Base-by-base conservation (phyloP, 805 yeast species). In the Saccharomycopsis synnaedendra region DNA sequence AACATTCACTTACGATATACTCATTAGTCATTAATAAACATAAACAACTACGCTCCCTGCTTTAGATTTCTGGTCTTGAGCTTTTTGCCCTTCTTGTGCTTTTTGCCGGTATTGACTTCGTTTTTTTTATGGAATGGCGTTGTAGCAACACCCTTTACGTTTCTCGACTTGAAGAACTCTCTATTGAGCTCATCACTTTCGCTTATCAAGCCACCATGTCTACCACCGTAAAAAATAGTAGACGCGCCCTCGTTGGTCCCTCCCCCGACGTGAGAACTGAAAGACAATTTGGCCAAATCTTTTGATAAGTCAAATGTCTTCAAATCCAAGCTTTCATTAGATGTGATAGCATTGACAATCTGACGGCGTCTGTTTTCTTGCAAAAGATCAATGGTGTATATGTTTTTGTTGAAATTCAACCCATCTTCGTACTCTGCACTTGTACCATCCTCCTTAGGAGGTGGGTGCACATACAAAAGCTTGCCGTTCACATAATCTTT, bases 401-500 rank as follows among this genome's bases (percentile, higher is more conserved):
- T 63, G n/a, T 79, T 90, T 53, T 70, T 65, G 66, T 93, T 93
- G 67, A 88, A 93, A 42, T 72, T 71, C 32, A 70, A 65, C 51
- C 75, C 66, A 51, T 78, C 82, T 57, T 77, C 80, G 19, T 66
- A 65, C 1, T 71, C 59, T 42, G 66, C 63, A 40, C 73, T 74
- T 3, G 78, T 70, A 9, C 78, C 82, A 45, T 76, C 81, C 3
- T 68, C 78, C 42, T 68, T 68, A 46, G 97, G 97, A 38, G 98
- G 98, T 10, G 97, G 96, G 54, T 79, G 81, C 39, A 85, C 81
- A 60, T 74, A 89, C 43, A 87, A 68, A 49, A 93, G 69, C 63
- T 87, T 89, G 55, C 97, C 98, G 63, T 77, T 85, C 31, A 94
- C 97, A 58, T 88, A 93, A 64, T 93, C 99, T 65, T 93, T 93